These are phyloP conservation scores for Debaryomyces sp. DNA, from an alignment of 1,139 yeast genomes.

Conservation along the genomic window DNA sequence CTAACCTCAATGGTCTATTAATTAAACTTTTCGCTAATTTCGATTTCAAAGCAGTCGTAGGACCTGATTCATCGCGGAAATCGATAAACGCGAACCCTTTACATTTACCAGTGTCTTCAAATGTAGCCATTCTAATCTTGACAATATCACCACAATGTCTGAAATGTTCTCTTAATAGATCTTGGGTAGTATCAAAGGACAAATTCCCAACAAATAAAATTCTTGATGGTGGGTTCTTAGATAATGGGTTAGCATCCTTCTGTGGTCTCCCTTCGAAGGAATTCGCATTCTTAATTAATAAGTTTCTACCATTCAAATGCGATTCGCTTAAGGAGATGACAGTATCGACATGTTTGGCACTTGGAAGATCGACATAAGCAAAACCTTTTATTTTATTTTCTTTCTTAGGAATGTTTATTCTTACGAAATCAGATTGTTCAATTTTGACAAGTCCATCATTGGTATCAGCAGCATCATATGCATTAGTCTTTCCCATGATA, in stretches of 20 bases:
- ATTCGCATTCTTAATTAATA: constrained; percentile 78
- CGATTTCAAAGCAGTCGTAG: constrained; percentile 81
- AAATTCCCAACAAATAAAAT: constrained; percentile 91
- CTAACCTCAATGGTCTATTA: constrained; percentile 80
- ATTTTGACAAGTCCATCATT: constrained; percentile 41
- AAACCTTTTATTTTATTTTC: constrained; percentile 76
- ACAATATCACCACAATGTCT: constrained; percentile 78
- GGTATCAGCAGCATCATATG: constrained; percentile 17
- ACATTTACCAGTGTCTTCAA: constrained; percentile 94
- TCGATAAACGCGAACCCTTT: constrained; percentile 96
- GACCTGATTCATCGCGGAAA: constrained; percentile 76
- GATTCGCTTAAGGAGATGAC: constrained; percentile 73
- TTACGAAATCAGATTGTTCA: constrained; percentile 51
- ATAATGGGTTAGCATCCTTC: constrained; percentile 42
- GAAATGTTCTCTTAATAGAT: constrained; percentile 75
- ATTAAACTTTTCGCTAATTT: constrained; percentile 67
- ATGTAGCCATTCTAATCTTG: constrained; percentile 92
- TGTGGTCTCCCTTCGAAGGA: constrained; percentile 91
- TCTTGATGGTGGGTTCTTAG: constrained; percentile 84
- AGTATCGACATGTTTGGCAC: constrained; percentile 60
- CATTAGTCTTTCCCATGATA: constrained; percentile 59
- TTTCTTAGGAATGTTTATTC: constrained; percentile 70
- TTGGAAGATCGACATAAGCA: constrained; percentile 86
- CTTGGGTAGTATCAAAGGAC: constrained; percentile 90
- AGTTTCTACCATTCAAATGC: constrained; percentile 77